Conservation (phyloP, 2,329 filamentous ascomycete genomes). For the Penicillium oxalicum region DNA sequence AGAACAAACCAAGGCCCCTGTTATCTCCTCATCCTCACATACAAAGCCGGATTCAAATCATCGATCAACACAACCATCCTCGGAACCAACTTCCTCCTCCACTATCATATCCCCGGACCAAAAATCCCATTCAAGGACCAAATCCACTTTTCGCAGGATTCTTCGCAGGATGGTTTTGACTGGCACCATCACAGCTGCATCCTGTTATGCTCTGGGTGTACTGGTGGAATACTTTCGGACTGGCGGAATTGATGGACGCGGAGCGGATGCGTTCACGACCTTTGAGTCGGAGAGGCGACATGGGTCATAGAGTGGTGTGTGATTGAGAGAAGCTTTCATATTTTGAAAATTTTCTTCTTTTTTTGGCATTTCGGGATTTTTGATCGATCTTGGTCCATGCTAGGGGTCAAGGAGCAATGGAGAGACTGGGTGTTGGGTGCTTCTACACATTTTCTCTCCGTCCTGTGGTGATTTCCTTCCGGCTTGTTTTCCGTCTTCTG, state of each 20-base stretch:
- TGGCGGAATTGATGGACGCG: conserved; percentile 34
- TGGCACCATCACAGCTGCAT: conserved; percentile 30
- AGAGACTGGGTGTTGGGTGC: too few relatives aligned
- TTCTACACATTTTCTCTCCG: too few relatives aligned
- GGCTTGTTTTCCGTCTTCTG: neutral
- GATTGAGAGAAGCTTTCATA: neutral
- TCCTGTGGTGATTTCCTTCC: neutral
- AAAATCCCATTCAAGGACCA: conserved; percentile 8
- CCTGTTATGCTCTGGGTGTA: conserved; percentile 39
- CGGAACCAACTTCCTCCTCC: neutral
- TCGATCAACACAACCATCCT: neutral
- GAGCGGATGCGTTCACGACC: conserved; percentile 35
- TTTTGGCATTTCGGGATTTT: too few relatives aligned
- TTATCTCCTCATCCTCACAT: neutral
- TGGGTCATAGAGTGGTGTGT: conserved; percentile 6
- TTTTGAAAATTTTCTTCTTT: neutral
- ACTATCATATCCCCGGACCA: neutral
- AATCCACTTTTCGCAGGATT: conserved; percentile 15
- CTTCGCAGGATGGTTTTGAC: conserved; percentile 32
- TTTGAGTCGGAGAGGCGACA: conserved; percentile 34
- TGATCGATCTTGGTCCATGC: too few relatives aligned
- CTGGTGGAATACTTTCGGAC: conserved; percentile 39
- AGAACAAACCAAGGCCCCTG: too few relatives aligned
- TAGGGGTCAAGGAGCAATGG: too few relatives aligned
- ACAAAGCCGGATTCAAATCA: neutral